phyloP scores from a whole-genome alignment of 2,329 filamentous ascomycete genomes.

The Monilinia fructigena region DNA sequence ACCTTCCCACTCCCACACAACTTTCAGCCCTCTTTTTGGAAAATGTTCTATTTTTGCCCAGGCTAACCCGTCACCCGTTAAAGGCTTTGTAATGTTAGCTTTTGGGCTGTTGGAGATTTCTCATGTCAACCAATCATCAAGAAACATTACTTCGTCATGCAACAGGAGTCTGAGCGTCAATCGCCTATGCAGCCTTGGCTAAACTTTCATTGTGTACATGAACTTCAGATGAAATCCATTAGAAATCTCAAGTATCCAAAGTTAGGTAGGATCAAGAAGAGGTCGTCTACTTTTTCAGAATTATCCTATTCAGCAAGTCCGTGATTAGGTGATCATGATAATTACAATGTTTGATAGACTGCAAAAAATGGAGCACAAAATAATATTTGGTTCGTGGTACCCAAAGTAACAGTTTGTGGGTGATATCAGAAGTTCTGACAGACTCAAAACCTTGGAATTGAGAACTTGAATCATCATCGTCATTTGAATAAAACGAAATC shows the following conservation, averaged over 20 bases:
- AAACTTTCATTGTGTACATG: neutral
- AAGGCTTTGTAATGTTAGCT: constrained; percentile 1
- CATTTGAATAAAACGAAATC: neutral
- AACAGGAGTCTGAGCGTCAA: constrained; percentile 6
- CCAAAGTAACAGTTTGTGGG: neutral
- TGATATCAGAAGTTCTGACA: neutral
- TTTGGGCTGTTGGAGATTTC: neutral
- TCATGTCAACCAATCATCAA: neutral
- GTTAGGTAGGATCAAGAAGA: neutral
- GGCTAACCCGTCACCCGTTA: neutral
- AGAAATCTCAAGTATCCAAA: neutral
- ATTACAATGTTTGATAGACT: neutral
- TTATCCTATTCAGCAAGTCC: neutral
- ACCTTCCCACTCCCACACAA: constrained; percentile 3
- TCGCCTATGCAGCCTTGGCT: neutral
- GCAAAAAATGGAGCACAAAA: neutral
- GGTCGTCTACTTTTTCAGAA: neutral
- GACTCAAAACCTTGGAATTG: neutral
- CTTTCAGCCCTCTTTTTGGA: constrained; percentile 6
- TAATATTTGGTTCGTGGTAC: neutral
- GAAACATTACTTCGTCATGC: neutral
- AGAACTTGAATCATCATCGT: neutral
- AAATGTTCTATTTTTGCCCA: constrained; percentile 2
- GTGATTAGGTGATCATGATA: neutral
- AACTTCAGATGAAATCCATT: constrained; percentile 4